A percentile compares a stretch with the other conserved stretches of the same genome.
These are phyloP conservation scores for Geotrichum candidum DNA, from an alignment of 1,139 yeast species.

Conservation along the genomic window DNA sequence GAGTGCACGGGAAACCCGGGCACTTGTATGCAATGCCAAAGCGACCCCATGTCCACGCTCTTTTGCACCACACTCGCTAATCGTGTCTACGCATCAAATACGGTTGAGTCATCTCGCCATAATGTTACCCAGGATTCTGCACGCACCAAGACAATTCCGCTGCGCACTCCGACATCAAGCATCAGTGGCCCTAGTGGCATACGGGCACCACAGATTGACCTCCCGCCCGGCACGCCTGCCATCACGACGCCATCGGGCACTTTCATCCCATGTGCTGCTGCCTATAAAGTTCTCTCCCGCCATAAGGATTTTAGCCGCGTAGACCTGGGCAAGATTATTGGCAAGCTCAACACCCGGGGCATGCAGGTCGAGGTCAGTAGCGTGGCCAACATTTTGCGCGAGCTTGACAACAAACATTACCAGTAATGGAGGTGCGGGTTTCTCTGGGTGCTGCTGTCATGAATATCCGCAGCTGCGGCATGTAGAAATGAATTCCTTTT, in stretches of 20 bases:
- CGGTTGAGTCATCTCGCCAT: conserved; percentile 4
- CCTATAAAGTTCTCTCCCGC: conserved; percentile 75
- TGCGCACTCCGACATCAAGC: background rate
- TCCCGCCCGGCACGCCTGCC: background rate
- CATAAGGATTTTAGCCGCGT: conserved; percentile 69
- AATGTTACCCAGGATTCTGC: background rate
- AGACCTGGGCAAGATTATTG: conserved; percentile 67
- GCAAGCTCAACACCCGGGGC: conserved; percentile 70
- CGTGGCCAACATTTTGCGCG: conserved; percentile 75
- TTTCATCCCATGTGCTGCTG: conserved; percentile 82
- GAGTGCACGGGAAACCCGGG: conserved; percentile 91
- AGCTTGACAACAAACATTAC: conserved; percentile 63
- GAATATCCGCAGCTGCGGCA: too few species aligned
- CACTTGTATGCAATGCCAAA: conserved; percentile 74
- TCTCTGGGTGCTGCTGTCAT: too few species aligned
- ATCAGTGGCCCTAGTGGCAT: conserved; percentile 2
- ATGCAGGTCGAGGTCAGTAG: conserved; percentile 85
- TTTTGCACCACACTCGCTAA: conserved; percentile 82
- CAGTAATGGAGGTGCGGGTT: background rate
- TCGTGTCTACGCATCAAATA: conserved; percentile 18
- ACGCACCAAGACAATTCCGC: background rate
- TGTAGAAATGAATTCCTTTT: too few species aligned
- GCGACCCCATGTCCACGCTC: conserved; percentile 81
- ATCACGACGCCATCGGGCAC: conserved; percentile 37
- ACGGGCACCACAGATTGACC: background rate